A percentile compares a stretch with the other conserved stretches of the same genome.
These are phyloP conservation scores for Barbarea vulgaris DNA, from an alignment of 345 rosid genomes.

Conservation along the genomic window DNA sequence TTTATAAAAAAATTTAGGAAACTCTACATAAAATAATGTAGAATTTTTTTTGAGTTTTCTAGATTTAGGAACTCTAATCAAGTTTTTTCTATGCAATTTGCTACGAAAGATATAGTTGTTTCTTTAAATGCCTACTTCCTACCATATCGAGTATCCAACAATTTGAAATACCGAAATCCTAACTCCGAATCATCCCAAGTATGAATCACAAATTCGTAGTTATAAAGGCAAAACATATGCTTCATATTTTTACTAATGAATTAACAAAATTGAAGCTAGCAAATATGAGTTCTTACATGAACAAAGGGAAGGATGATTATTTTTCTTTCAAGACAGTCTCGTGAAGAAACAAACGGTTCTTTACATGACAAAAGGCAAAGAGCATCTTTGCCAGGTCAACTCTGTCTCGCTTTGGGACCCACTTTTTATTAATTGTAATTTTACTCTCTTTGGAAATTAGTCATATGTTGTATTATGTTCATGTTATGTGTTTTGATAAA, in stretches of 20 bases:
- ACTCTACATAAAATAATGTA: not conserved
- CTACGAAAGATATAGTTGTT: not conserved
- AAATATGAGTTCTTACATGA: not conserved
- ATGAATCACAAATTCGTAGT: not conserved
- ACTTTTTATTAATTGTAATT: not conserved
- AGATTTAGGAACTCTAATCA: not conserved
- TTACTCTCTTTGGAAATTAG: not conserved
- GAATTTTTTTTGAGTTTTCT: not conserved
- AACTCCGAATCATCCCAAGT: not conserved
- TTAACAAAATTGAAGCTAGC: not conserved
- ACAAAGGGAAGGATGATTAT: not conserved
- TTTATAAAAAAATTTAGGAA: not conserved
- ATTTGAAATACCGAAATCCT: not conserved
- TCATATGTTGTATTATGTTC: not conserved
- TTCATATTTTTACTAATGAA: not conserved
- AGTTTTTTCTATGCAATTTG: not conserved
- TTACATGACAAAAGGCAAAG: constrained; percentile 10
- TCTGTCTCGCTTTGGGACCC: constrained; percentile 5
- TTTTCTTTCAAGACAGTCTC: not conserved
- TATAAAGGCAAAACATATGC: not conserved
- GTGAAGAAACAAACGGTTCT: constrained; percentile 9
- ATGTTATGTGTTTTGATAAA: not conserved
- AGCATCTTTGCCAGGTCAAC: constrained; percentile 23
- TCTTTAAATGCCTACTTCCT: not conserved
- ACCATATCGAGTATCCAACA: not conserved